A percentile compares a stretch with the other conserved stretches of the same genome.
Conservation (phyloP, 176 grass and related monocot species). For the Sorghum bicolor region DNA sequence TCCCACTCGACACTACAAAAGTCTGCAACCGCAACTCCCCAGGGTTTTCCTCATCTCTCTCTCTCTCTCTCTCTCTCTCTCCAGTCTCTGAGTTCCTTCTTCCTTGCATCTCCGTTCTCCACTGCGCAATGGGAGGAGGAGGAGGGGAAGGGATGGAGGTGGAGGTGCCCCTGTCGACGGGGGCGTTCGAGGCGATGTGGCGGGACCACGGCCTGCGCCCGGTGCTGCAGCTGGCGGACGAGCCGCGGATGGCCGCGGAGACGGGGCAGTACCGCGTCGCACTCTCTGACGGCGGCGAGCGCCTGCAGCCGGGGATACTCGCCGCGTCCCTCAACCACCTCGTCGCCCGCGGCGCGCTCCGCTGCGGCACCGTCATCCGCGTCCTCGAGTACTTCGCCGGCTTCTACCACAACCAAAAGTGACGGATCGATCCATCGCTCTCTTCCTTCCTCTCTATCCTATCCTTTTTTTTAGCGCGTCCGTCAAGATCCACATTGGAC, state of each 20-base stretch:
- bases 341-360: constrained; percentile 3
- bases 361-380: constrained; percentile 35
- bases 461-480: no score
- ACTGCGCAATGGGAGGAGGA: background rate
- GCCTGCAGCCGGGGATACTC: constrained; percentile 49
- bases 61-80: background rate
- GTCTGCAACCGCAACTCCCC: background rate
- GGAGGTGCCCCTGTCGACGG: background rate
- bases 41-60: background rate
- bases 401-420: background rate
- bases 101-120: background rate
- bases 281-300: background rate
- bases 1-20: no score
- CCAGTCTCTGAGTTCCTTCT: no score
- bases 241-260: no score
- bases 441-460: no score
- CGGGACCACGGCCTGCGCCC: background rate
- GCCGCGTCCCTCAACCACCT: constrained; percentile 43
- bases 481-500: no score
- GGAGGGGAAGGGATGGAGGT: background rate
- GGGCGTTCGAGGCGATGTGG: background rate
- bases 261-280: background rate
- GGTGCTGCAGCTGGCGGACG: no score
- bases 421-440: background rate
- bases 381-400: constrained; percentile 49